These are phyloP conservation scores for Carex cristatella DNA, from an alignment of 176 grass and related monocot species.

Conservation along the genomic window DNA sequence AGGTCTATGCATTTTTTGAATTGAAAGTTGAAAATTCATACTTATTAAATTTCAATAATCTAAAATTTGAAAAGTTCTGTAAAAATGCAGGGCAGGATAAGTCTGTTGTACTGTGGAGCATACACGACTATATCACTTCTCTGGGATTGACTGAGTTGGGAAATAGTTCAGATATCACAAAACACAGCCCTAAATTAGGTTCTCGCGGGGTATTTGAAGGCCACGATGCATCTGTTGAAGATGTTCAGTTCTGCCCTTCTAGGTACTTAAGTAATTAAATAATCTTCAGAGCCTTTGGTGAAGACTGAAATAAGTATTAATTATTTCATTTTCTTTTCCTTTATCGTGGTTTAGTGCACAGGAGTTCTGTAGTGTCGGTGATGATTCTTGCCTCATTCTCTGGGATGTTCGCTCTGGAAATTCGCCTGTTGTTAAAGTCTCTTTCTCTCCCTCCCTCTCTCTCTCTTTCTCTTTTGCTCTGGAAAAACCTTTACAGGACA, in stretches of 20 bases:
- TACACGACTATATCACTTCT: slow-evolving; percentile 74
- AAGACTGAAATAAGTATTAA: background rate
- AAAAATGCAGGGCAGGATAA: slow-evolving; percentile 82
- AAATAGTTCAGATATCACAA: background rate
- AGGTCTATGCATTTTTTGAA: slow-evolving; percentile 39
- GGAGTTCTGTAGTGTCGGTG: slow-evolving; percentile 97
- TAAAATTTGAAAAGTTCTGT: background rate
- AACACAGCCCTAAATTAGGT: slow-evolving; percentile 46
- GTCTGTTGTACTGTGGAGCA: slow-evolving; percentile 86
- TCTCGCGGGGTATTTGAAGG: slow-evolving; percentile 80
- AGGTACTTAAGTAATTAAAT: slow-evolving; percentile 48
- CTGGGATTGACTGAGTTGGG: slow-evolving; percentile 40
- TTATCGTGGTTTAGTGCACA: slow-evolving; percentile 51
- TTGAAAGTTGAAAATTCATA: background rate
- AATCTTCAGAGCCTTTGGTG: slow-evolving; percentile 5
- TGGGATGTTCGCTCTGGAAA: slow-evolving; percentile 90
- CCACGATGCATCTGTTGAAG: slow-evolving; percentile 90
- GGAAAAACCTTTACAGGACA: no score
- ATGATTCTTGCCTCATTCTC: slow-evolving; percentile 97
- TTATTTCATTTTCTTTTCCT: slow-evolving; percentile 17
- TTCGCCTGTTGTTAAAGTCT: slow-evolving; percentile 74
- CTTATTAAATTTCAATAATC: background rate
- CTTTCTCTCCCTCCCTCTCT: background rate
- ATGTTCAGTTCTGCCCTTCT: slow-evolving; percentile 94
- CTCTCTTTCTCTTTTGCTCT: no score